phyloP scores from a whole-genome alignment of 257 asterid species.

The Verbena officinalis region DNA sequence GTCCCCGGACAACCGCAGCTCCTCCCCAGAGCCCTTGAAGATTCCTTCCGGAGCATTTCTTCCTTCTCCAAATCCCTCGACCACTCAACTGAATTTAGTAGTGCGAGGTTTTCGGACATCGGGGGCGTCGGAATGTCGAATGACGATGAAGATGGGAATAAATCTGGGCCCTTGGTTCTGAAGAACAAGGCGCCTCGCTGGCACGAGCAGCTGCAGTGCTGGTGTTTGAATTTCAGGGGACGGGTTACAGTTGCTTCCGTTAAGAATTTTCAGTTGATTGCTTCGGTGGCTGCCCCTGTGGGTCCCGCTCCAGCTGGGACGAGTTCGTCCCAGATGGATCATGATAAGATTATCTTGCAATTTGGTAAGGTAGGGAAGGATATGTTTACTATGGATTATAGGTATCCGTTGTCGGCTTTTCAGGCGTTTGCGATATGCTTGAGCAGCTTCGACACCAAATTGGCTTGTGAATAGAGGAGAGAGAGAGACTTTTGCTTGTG shows the following conservation, averaged over 20 bases:
- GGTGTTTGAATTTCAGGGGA: constrained; percentile 76
- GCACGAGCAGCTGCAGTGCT: constrained; percentile 74
- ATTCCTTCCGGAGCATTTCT: constrained; percentile 61
- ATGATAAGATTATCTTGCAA: constrained; percentile 62
- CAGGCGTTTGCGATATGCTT: constrained; percentile 78
- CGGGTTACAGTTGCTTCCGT: constrained; percentile 74
- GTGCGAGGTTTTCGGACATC: constrained; percentile 56
- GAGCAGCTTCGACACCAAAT: constrained; percentile 79
- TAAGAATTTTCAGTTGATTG: constrained; percentile 68
- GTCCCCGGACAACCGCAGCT: constrained; percentile 67
- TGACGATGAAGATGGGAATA: constrained; percentile 35
- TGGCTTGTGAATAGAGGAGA: constrained; percentile 65
- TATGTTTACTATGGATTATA: constrained; percentile 73
- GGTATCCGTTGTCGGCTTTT: constrained; percentile 70
- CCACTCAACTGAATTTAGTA: constrained; percentile 60
- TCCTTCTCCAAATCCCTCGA: constrained; percentile 50
- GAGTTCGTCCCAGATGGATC: constrained; percentile 40
- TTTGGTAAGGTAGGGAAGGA: constrained; percentile 76
- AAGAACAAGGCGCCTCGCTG: constrained; percentile 71
- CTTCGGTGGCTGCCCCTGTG: constrained; percentile 35
- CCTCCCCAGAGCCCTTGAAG: constrained; percentile 57
- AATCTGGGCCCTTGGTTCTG: constrained; percentile 58
- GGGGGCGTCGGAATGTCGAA: constrained; percentile 14
- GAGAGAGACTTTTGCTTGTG: no score
- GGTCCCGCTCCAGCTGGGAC: constrained; percentile 35